These are phyloP conservation scores for Cordyceps farinosa DNA, from an alignment of 2,329 filamentous ascomycete genomes.

Conservation along the genomic window DNA sequence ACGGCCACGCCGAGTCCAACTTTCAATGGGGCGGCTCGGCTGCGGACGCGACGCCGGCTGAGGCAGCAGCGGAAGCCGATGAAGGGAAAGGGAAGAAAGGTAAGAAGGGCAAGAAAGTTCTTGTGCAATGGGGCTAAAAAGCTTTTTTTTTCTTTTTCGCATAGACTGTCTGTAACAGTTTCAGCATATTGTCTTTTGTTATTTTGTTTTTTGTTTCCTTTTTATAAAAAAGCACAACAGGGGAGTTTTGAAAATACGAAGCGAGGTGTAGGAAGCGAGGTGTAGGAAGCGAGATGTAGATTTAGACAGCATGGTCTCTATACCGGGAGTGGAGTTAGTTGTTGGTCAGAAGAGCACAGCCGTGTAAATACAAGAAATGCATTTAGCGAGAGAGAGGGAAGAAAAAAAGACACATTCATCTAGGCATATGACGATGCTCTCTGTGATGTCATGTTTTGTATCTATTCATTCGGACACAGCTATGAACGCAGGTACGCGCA, in stretches of 20 bases:
- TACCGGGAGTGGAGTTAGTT: background rate
- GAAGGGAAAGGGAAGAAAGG: slow-evolving; percentile 50
- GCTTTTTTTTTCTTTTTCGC: background rate
- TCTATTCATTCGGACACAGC: background rate
- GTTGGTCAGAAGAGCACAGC: background rate
- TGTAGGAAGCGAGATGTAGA: background rate
- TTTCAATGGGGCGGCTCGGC: slow-evolving; percentile 48
- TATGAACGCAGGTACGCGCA: slow-evolving; percentile 42
- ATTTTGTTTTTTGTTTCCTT: background rate
- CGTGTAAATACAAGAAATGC: background rate
- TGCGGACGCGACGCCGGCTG: slow-evolving; percentile 29
- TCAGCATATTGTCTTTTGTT: background rate
- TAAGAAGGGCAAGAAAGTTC: slow-evolving; percentile 52
- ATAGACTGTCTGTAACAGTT: background rate
- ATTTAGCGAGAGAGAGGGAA: background rate
- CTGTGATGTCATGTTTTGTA: no score
- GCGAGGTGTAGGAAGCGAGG: background rate
- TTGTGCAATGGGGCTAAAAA: slow-evolving; percentile 56
- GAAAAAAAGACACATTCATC: no score
- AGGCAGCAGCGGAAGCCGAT: slow-evolving; percentile 27
- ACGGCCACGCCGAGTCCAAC: slow-evolving; percentile 44
- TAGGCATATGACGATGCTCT: no score
- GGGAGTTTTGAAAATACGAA: background rate
- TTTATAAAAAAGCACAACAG: background rate
- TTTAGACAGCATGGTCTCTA: background rate